Conservation (phyloP, 306 rosid species). For the Alnus rubra region DNA sequence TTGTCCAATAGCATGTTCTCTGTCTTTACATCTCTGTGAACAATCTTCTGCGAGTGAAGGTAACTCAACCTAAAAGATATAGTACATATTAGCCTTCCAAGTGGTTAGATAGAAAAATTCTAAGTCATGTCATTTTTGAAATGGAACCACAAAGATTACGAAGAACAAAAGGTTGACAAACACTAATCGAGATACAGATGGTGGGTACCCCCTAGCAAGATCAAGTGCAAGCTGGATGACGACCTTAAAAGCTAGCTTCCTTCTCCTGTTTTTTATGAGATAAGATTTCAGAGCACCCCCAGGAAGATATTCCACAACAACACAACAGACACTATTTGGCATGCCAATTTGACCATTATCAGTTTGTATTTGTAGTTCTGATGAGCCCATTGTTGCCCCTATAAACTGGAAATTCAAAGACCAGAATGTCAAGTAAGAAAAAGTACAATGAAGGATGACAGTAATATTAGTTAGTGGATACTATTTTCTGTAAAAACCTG, state of each 20-base stretch:
- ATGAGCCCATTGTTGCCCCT: conserved; percentile 94
- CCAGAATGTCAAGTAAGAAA: conserved; percentile 14
- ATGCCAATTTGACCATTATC: conserved; percentile 83
- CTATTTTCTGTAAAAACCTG: not conserved
- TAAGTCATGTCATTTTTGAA: conserved; percentile 7
- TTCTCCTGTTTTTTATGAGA: conserved; percentile 89
- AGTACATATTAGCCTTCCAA: conserved; percentile 22
- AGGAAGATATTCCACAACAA: conserved; percentile 89
- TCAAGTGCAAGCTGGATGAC: conserved; percentile 92
- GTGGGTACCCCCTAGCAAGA: conserved; percentile 90
- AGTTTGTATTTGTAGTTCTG: conserved; percentile 88
- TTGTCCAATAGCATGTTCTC: conserved; percentile 95
- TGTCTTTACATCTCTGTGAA: conserved; percentile 96
- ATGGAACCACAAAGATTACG: conserved; percentile 26
- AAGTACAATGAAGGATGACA: not conserved
- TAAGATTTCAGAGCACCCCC: conserved; percentile 83
- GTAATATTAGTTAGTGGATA: not conserved
- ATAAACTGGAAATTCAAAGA: conserved; percentile 62
- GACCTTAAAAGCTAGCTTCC: conserved; percentile 87
- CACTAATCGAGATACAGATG: not conserved
- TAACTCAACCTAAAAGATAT: conserved; percentile 76
- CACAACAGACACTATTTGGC: conserved; percentile 93
- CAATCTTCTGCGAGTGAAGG: conserved; percentile 94
- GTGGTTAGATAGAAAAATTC: conserved; percentile 13
- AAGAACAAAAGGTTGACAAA: conserved; percentile 9